Evolutionary conservation across 1,139 yeast species (phyloP).

Genomic region (Kodamaea plutei): DNA sequence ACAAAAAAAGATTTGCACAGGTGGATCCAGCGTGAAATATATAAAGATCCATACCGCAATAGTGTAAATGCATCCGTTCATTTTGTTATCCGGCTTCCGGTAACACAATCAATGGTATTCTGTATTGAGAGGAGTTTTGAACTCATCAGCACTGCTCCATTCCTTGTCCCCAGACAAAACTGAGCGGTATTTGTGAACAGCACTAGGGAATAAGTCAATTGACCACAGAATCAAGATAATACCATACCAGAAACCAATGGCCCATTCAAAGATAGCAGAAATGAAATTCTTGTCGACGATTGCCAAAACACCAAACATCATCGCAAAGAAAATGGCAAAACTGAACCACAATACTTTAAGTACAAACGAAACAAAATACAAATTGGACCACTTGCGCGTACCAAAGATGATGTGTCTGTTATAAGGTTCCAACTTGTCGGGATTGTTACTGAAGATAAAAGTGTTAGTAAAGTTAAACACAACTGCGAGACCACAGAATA

Average conservation of each 20-base stretch:
- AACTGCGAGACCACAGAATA: constrained; percentile 63
- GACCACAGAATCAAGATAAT: constrained; percentile 60
- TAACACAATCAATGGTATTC: no score
- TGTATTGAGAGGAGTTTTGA: no score
- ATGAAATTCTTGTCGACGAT: constrained; percentile 32
- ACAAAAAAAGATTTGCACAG: no score
- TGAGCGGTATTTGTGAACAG: constrained; percentile 18
- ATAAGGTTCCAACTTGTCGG: constrained; percentile 36
- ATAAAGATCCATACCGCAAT: no score
- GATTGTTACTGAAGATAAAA: constrained; percentile 56
- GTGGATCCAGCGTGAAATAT: no score
- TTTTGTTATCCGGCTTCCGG: no score
- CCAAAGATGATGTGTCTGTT: constrained; percentile 43
- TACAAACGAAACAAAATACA: constrained; percentile 48
- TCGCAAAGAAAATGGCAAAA: constrained; percentile 67
- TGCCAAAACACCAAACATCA: constrained; percentile 58
- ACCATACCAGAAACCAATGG: constrained; percentile 79
- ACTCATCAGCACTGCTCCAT: no score
- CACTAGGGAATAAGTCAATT: constrained; percentile 68
- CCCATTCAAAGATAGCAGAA: constrained; percentile 77
- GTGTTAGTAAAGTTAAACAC: constrained; percentile 59
- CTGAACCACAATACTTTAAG: constrained; percentile 62
- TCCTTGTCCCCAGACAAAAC: no score
- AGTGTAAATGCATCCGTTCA: no score
- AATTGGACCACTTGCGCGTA: constrained; percentile 31